Evolutionary conservation across 345 rosid genomes (phyloP).

Genomic region (Eucalyptus pauciflora): DNA sequence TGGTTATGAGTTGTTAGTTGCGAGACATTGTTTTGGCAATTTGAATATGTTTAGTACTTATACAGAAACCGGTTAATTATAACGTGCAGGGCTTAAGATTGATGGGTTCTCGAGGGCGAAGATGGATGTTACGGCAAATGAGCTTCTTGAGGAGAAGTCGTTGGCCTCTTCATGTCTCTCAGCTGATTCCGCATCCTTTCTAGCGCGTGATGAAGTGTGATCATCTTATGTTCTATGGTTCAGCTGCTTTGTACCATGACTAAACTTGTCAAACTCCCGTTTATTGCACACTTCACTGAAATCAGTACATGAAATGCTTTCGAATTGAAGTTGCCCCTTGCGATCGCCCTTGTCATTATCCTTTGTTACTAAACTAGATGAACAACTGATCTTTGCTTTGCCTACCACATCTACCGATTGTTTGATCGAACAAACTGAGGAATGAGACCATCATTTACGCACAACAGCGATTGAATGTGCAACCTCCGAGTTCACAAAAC

Average conservation of each 20-base stretch:
- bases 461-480: neutral
- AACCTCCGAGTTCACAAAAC: neutral
- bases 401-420: neutral
- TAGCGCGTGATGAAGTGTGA: neutral
- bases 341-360: neutral
- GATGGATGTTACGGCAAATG: slow-evolving; percentile 71
- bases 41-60: neutral
- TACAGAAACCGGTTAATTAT: neutral
- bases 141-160: slow-evolving; percentile 67
- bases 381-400: neutral
- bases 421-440: neutral
- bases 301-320: neutral
- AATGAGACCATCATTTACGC: neutral
- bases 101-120: slow-evolving; percentile 60
- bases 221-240: neutral
- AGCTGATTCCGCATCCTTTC: neutral
- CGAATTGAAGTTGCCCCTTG: neutral
- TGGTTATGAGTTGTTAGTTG: neutral
- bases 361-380: neutral
- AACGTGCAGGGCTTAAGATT: slow-evolving; percentile 32
- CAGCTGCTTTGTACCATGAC: neutral
- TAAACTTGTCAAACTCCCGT: neutral
- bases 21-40: neutral
- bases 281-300: neutral
- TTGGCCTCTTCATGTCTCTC: slow-evolving; percentile 50